A percentile compares a stretch with the other conserved stretches of the same genome.
Conservation (phyloP, 352 stramenopile species). For the Elongisporangium undulatum region DNA sequence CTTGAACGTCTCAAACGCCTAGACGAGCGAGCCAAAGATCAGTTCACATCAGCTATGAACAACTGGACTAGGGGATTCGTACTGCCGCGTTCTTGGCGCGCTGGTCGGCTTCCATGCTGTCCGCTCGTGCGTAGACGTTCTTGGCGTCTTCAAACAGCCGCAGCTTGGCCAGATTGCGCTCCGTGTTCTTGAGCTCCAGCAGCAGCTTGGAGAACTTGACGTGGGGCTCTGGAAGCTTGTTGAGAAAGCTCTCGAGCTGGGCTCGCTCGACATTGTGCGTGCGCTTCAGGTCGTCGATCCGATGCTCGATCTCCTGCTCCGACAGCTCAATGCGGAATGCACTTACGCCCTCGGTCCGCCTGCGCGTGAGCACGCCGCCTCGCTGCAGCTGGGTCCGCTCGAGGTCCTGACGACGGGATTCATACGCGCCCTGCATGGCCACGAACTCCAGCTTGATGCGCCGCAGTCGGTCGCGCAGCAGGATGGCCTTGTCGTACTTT, state of each 20-base stretch:
- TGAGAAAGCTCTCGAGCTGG: constrained; percentile 61
- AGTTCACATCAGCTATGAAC: neutral
- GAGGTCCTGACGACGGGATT: constrained; percentile 37
- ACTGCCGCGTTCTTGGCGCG: constrained; percentile 31
- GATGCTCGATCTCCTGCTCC: constrained; percentile 41
- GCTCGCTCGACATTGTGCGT: constrained; percentile 53
- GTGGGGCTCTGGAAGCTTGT: constrained; percentile 46
- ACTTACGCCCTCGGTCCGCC: constrained; percentile 30
- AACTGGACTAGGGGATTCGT: neutral
- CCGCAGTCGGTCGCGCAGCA: constrained; percentile 56
- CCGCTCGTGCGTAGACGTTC: constrained; percentile 52
- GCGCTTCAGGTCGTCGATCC: constrained; percentile 45
- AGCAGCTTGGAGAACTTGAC: constrained; percentile 71
- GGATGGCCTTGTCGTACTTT: constrained; percentile 66
- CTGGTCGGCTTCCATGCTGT: constrained; percentile 63
- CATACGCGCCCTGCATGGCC: constrained; percentile 58
- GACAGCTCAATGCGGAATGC: constrained; percentile 15
- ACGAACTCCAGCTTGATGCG: constrained; percentile 69
- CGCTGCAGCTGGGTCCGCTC: constrained; percentile 47
- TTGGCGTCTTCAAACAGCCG: constrained; percentile 73
- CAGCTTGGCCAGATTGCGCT: constrained; percentile 54
- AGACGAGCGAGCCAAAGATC: neutral
- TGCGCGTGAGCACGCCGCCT: constrained; percentile 32
- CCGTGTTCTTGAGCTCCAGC: constrained; percentile 67
- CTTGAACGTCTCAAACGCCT: constrained; percentile 63